Percentiles rank a stretch among this genome's conserved stretches.
Evolutionary conservation across 1,139 yeast genomes (phyloP).

Genomic region (Blastobotrys apis): DNA sequence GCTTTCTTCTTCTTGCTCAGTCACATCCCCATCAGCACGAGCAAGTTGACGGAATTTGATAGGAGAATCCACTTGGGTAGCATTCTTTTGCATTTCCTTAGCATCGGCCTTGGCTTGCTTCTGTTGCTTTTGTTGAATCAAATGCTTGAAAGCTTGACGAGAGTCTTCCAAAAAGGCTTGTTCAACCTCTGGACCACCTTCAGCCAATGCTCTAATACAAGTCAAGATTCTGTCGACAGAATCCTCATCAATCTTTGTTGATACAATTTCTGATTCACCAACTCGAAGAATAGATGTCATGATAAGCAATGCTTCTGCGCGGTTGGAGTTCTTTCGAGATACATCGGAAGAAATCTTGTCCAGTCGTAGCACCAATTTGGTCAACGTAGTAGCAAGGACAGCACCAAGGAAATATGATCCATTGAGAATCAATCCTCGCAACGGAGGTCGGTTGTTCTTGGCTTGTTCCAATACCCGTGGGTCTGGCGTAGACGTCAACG

Average conservation of each 20-base stretch:
- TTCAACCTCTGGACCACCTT: constrained; percentile 51
- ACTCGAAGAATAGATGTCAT: constrained; percentile 89
- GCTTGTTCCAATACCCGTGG: constrained; percentile 34
- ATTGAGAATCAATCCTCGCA: constrained; percentile 73
- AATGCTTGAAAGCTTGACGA: constrained; percentile 70
- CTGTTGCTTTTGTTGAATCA: constrained; percentile 48
- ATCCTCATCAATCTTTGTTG: constrained; percentile 87
- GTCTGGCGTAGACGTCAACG: constrained; percentile 48
- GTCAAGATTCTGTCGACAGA: constrained; percentile 86
- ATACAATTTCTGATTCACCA: constrained; percentile 75
- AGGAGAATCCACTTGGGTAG: constrained; percentile 80
- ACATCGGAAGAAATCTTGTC: constrained; percentile 51
- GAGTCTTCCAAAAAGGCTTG: constrained; percentile 84
- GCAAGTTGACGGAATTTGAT: constrained; percentile 80
- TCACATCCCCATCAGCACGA: constrained; percentile 43
- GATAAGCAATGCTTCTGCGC: constrained; percentile 91
- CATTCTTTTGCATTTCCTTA: constrained; percentile 58
- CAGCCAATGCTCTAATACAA: constrained; percentile 73
- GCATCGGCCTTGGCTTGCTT: constrained; percentile 57
- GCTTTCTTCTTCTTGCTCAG: constrained; percentile 31
- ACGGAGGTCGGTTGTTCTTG: constrained; percentile 51
- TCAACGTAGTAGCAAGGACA: constrained; percentile 80
- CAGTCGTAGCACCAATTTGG: constrained; percentile 80
- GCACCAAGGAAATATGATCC: constrained; percentile 93
- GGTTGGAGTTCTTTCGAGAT: constrained; percentile 67